These are phyloP conservation scores for Globisporangium carolinianum DNA, from an alignment of 352 stramenopile genomes.

Conservation along the genomic window DNA sequence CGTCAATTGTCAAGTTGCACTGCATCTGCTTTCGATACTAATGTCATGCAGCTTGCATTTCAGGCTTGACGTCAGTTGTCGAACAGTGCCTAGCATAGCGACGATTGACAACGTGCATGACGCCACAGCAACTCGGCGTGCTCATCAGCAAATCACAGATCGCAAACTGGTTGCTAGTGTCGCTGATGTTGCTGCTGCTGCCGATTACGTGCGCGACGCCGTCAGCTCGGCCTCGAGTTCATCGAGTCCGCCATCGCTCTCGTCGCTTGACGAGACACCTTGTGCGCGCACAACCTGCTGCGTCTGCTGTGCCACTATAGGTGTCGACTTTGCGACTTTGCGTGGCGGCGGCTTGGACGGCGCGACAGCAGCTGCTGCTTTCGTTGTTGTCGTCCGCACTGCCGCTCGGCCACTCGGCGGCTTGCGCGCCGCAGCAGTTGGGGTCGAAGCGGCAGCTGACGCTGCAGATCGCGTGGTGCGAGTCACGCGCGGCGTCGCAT, in stretches of 20 bases:
- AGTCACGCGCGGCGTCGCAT: not conserved
- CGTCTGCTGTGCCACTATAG: not conserved
- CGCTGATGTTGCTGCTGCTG: too few relatives aligned
- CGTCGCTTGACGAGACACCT: constrained; percentile 18
- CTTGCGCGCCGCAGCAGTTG: not conserved
- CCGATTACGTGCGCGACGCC: constrained; percentile 3
- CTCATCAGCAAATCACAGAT: too few relatives aligned
- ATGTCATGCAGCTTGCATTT: too few relatives aligned
- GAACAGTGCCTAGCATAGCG: too few relatives aligned
- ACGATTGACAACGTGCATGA: too few relatives aligned
- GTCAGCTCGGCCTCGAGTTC: constrained; percentile 40
- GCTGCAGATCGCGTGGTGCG: not conserved
- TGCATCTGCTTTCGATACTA: too few relatives aligned
- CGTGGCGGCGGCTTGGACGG: not conserved
- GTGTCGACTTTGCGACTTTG: not conserved
- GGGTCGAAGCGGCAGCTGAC: not conserved
- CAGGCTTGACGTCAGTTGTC: too few relatives aligned
- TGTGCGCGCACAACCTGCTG: not conserved
- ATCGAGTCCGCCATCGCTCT: constrained; percentile 37
- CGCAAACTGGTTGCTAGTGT: too few relatives aligned
- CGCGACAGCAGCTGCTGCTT: not conserved
- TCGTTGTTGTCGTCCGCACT: not conserved
- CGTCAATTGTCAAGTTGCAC: too few relatives aligned
- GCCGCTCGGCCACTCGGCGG: not conserved
- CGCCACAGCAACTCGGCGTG: too few relatives aligned